Percentiles rank a stretch among this genome's conserved stretches.
Evolutionary conservation across 129 eudicot genomes (phyloP).

Genomic region (Tagetes erecta): DNA sequence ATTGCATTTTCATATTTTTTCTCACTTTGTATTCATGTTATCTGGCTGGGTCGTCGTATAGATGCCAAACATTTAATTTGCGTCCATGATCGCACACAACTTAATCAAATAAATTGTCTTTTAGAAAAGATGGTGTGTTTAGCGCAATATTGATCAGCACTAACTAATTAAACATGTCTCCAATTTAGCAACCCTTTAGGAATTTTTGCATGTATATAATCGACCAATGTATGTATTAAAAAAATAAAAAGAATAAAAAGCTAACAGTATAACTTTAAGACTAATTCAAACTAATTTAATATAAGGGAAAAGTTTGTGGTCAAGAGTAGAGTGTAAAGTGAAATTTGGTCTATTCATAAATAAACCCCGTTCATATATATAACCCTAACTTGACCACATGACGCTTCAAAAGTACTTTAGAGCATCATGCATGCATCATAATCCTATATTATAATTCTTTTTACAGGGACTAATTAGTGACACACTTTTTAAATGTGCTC

Average conservation of each 20-base stretch:
- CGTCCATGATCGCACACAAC: not conserved
- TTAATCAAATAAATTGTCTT: not conserved
- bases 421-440: constrained; percentile 24
- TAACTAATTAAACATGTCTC: constrained; percentile 11
- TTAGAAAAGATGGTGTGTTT: not conserved
- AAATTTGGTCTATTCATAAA: constrained; percentile 13
- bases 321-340: constrained; percentile 32
- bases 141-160: not conserved
- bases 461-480: no score
- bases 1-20: no score
- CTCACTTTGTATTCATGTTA: no score
- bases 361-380: constrained; percentile 12
- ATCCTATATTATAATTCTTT: not conserved
- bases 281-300: constrained; percentile 19
- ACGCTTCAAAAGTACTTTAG: constrained; percentile 15
- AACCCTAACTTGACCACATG: constrained; percentile 29
- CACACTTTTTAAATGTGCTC: no score
- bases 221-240: not conserved
- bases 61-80: no score
- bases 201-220: not conserved
- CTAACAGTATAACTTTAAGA: constrained; percentile 20
- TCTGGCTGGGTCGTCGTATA: no score
- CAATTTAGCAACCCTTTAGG: constrained; percentile 4
- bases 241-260: not conserved
- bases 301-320: constrained; percentile 6